Percentiles rank a stretch among this genome's conserved stretches.
These are phyloP conservation scores for Oryza punctata DNA, from an alignment of 176 grass and related monocot species.

Conservation along the genomic window DNA sequence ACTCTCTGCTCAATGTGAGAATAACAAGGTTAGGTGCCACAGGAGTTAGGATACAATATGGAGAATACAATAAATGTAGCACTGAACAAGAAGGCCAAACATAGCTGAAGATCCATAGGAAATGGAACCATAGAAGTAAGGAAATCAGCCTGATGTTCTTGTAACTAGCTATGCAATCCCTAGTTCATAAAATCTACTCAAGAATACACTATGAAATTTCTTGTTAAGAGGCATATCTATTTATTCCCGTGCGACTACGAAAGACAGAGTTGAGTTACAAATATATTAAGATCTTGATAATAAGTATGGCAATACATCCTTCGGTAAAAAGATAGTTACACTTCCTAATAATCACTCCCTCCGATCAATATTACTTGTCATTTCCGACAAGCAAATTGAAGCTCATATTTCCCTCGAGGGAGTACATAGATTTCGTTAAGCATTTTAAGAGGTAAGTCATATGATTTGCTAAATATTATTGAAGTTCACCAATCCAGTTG, in stretches of 20 bases:
- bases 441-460: background rate
- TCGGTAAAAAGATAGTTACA: slow-evolving; percentile 3
- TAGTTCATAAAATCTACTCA: slow-evolving; percentile 6
- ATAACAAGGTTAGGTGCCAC: slow-evolving; percentile 6
- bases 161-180: slow-evolving; percentile 17
- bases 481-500: background rate
- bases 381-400: no score
- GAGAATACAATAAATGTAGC: slow-evolving; percentile 17
- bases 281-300: background rate
- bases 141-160: slow-evolving; percentile 6
- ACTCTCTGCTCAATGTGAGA: slow-evolving; percentile 56
- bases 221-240: slow-evolving; percentile 1
- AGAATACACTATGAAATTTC: slow-evolving; percentile 8
- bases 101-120: background rate
- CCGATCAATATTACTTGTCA: no score
- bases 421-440: background rate
- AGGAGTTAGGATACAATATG: background rate
- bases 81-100: slow-evolving; percentile 11
- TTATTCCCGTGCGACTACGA: background rate
- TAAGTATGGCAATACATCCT: background rate
- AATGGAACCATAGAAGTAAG: slow-evolving; percentile 17
- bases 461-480: slow-evolving; percentile 6
- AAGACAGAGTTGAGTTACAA: no score
- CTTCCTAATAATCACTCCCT: background rate
- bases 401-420: no score